Percentiles rank a stretch among this genome's conserved stretches.
Conservation (phyloP, 1,139 yeast genomes). For the Saccharomyces hybrid region DNA sequence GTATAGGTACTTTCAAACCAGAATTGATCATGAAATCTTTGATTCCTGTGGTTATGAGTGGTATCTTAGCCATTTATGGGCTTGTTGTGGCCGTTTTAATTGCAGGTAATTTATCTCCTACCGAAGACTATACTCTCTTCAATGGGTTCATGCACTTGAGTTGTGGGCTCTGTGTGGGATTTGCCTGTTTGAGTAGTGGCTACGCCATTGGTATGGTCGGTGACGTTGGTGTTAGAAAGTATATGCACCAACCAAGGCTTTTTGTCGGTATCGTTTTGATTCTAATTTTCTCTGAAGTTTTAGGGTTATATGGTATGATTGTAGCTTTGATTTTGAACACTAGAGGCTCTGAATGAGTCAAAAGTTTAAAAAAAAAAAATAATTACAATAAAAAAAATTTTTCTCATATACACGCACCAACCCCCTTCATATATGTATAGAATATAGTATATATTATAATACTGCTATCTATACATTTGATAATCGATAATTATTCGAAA, state of each 20-base stretch:
- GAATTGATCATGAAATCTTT: conserved; percentile 76
- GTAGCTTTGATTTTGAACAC: conserved; percentile 87
- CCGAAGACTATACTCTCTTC: conserved; percentile 71
- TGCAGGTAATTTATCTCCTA: conserved; percentile 84
- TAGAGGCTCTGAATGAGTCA: conserved; percentile 53
- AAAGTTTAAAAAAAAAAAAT: background rate
- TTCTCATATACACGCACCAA: background rate
- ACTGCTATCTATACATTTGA: conserved; percentile 2
- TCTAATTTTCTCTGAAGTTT: conserved; percentile 94
- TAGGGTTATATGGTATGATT: conserved; percentile 93
- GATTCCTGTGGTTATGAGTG: conserved; percentile 96
- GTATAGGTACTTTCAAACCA: conserved; percentile 81
- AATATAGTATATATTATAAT: background rate
- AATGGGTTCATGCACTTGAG: conserved; percentile 97
- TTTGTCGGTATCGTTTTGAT: conserved; percentile 91
- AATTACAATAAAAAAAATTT: conserved; percentile 1
- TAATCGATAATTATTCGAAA: background rate
- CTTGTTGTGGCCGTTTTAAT: conserved; percentile 91
- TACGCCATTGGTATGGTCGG: conserved; percentile 99
- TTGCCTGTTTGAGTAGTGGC: conserved; percentile 95
- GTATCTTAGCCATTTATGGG: conserved; percentile 94
- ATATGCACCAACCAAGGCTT: conserved; percentile 92
- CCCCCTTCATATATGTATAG: background rate
- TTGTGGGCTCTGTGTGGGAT: conserved; percentile 92
- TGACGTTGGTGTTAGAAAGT: conserved; percentile 96